Base-by-base conservation (phyloP, 2,329 filamentous ascomycete genomes). In the Ceratocystis papillata region DNA sequence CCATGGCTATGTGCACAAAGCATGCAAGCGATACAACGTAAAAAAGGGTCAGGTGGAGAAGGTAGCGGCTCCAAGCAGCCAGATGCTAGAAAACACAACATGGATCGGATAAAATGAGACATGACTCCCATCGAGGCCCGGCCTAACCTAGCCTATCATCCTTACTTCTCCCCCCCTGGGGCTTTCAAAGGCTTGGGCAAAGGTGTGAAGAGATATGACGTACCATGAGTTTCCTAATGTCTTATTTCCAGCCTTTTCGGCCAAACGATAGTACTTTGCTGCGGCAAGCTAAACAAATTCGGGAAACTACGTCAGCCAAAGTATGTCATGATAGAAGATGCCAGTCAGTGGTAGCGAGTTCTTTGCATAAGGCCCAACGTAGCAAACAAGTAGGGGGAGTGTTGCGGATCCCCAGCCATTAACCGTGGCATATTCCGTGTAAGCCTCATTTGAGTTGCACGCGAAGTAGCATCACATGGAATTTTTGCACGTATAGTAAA, bases 171-270 rank as follows among this genome's bases (percentile, higher is more conserved):
- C 25, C 25, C 53, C 5, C 20, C 4, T 30, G 10, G 6, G 10
- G 30, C 30, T 57, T 15, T 8, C 53, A 57, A 33, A 41, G 15
- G 37, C 17, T 8, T 22, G 33, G 28, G 28, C 15, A 61, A 17
- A 37, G 55, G 22, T 37, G 10, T 44, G 20, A 37, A 28, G 44
- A 37, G 44, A 48, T 12, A 41, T 20, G 59, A 67, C 89, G 76
- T 86, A 96, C 93, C 94, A 99, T 72, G 89, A 88, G 78, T 97
- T 96, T 69, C 94, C 94, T 70, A 97, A 79, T 65, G 86, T 91
- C 79, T 96, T 96, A 76, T 87, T 88, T 63, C 93, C 93, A 73
- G 87, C 89, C 73, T 89, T 81, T 77, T 97, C 94, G 46, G 94
- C 92, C 72, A 93, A 82, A 72, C 93, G 89, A 76, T 96, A 90